phyloP scores from a whole-genome alignment of 2,329 filamentous ascomycete species.

The Cordyceps pruinosa region DNA sequence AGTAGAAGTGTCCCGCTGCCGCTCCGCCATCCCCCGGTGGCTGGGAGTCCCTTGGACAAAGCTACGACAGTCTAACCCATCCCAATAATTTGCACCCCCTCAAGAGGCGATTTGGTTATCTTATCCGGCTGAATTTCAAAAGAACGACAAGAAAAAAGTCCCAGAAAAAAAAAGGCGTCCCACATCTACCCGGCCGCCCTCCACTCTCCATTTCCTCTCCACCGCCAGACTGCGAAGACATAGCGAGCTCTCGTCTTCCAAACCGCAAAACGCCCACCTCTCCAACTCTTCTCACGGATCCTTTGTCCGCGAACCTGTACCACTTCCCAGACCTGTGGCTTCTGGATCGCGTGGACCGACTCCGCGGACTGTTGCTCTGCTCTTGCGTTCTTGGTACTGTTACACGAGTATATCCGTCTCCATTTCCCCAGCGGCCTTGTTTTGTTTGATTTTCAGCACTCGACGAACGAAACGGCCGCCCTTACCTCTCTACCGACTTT shows the following conservation, averaged over 20 bases:
- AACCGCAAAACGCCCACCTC: slow-evolving; percentile 6
- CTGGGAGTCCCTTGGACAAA: slow-evolving; percentile 6
- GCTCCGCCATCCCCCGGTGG: slow-evolving; percentile 4
- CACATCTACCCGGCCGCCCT: slow-evolving; percentile 12
- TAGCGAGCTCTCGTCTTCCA: neutral
- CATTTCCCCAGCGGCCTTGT: neutral
- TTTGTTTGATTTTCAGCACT: slow-evolving; percentile 6
- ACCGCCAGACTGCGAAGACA: slow-evolving; percentile 9
- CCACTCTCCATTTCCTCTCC: slow-evolving; percentile 7
- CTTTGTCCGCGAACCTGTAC: neutral
- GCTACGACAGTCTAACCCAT: neutral
- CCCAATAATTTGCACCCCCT: neutral
- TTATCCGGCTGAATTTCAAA: neutral
- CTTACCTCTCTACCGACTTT: neutral
- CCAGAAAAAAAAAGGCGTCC: neutral
- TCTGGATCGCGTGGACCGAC: neutral
- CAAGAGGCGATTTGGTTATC: slow-evolving; percentile 1
- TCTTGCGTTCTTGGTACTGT: neutral
- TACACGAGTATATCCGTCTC: neutral
- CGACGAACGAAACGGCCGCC: slow-evolving; percentile 8
- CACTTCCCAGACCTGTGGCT: neutral
- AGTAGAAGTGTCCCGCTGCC: slow-evolving; percentile 5
- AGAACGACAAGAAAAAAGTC: neutral
- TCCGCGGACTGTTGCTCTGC: neutral
- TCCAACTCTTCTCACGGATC: neutral